Evolutionary conservation across 192 early-diverging fungal genomes (phyloP).

Genomic region (Coemansia sp.): DNA sequence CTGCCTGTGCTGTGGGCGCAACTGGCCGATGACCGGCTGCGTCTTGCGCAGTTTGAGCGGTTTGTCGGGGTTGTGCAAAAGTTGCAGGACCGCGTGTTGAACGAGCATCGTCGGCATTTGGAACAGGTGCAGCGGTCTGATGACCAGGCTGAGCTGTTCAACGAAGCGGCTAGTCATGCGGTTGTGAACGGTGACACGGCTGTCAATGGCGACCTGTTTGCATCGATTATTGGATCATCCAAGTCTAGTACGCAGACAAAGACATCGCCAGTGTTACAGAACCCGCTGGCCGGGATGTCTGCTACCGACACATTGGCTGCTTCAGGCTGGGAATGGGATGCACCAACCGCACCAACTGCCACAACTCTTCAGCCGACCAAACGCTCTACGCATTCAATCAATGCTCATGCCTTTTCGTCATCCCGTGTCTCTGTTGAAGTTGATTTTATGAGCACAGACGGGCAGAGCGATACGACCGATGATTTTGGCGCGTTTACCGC

Average conservation of each 20-base stretch:
- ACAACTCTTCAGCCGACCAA: background rate
- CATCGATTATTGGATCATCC: background rate
- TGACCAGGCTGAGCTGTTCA: constrained; percentile 2
- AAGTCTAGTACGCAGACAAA: background rate
- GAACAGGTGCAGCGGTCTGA: constrained; percentile 59
- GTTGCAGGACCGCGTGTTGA: constrained; percentile 58
- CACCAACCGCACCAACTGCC: constrained; percentile 8
- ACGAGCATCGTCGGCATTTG: constrained; percentile 62
- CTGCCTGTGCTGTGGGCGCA: constrained; percentile 78
- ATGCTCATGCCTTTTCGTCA: background rate
- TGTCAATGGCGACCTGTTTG: constrained; percentile 1
- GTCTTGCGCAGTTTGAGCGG: constrained; percentile 66
- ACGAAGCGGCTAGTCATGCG: background rate
- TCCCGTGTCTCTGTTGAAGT: constrained; percentile 11
- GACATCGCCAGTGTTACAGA: constrained; percentile 3
- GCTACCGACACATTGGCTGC: background rate
- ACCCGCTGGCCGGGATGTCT: constrained; percentile 18
- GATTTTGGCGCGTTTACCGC: constrained; percentile 33
- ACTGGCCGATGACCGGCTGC: constrained; percentile 68
- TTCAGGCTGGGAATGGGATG: constrained; percentile 42
- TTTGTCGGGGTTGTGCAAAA: constrained; percentile 63
- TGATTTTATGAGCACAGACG: constrained; percentile 6
- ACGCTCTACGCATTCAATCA: background rate
- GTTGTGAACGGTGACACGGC: background rate
- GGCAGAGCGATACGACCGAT: constrained; percentile 6